A percentile compares a stretch with the other conserved stretches of the same genome.
Conservation (phyloP, 2,329 filamentous ascomycete genomes). For the Aspergillus candidus region DNA sequence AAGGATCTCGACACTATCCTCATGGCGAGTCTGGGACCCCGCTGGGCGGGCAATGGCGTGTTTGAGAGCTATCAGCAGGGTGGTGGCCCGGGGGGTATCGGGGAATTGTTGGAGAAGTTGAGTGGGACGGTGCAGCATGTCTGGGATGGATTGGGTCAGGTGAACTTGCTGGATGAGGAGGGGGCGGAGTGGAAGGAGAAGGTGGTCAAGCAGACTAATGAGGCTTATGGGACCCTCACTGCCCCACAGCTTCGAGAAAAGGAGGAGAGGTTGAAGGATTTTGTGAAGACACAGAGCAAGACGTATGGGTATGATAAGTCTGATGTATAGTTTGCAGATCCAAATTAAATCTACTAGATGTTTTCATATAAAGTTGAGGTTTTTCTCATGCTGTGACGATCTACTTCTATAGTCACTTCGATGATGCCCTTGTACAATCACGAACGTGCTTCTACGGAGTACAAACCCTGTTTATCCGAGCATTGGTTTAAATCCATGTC, state of each 20-base stretch:
- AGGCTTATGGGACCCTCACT: constrained; percentile 40
- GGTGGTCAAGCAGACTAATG: constrained; percentile 42
- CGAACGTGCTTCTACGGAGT: too few relatives aligned
- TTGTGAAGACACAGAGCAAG: constrained; percentile 20
- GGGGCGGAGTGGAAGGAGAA: constrained; percentile 42
- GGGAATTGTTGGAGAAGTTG: constrained; percentile 51
- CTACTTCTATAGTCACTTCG: too few relatives aligned
- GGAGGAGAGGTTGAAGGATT: constrained; percentile 20
- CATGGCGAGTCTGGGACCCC: constrained; percentile 46
- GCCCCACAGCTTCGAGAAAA: constrained; percentile 18
- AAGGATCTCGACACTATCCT: constrained; percentile 51
- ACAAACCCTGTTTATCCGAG: too few relatives aligned
- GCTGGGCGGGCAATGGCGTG: constrained; percentile 52
- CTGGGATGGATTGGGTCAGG: constrained; percentile 46
- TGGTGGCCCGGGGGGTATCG: constrained; percentile 49
- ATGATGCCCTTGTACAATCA: too few relatives aligned
- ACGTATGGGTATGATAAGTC: constrained; percentile 4
- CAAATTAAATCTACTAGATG: too few relatives aligned
- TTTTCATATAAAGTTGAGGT: too few relatives aligned
- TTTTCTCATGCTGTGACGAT: too few relatives aligned
- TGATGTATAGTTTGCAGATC: neutral
- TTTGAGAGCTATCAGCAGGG: constrained; percentile 57
- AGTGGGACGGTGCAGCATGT: constrained; percentile 50
- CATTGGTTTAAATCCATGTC: too few relatives aligned
- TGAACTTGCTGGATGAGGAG: constrained; percentile 32